These are phyloP conservation scores for Orbilia blumenaviensis DNA, from an alignment of 2,329 filamentous ascomycete genomes.

Conservation along the genomic window DNA sequence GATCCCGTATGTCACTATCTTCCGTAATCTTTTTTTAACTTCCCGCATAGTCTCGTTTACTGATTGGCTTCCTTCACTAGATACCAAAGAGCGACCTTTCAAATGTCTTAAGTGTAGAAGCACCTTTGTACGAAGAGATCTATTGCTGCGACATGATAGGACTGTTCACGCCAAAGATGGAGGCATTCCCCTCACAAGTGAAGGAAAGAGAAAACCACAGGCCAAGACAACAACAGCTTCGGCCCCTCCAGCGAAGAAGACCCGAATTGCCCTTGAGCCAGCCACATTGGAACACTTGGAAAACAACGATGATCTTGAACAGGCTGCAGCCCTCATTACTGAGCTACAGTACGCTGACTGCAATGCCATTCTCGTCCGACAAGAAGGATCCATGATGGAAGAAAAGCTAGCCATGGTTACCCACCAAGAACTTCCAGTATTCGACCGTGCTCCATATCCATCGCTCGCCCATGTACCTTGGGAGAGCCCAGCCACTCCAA, in stretches of 20 bases:
- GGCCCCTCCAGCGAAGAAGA: conserved; percentile 51
- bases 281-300: conserved; percentile 92
- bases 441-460: conserved; percentile 65
- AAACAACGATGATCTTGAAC: conserved; percentile 92
- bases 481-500: conserved; percentile 51
- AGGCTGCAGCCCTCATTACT: conserved; percentile 97
- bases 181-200: conserved; percentile 89
- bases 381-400: conserved; percentile 63
- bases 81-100: conserved; percentile 98
- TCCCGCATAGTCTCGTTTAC: neutral
- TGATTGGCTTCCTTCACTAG: conserved; percentile 64
- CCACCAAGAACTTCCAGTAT: conserved; percentile 48
- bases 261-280: conserved; percentile 77
- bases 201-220: conserved; percentile 83
- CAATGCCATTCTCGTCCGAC: conserved; percentile 74
- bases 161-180: conserved; percentile 99
- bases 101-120: conserved; percentile 98
- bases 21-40: neutral
- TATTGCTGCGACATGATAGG: conserved; percentile 94
- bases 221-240: conserved; percentile 71
- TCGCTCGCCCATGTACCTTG: conserved; percentile 63
- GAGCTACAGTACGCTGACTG: conserved; percentile 92
- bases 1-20: conserved; percentile 83
- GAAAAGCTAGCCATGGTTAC: conserved; percentile 61
- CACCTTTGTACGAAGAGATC: conserved; percentile 96